Evolutionary conservation across 257 asterid genomes (phyloP), one percentile per base, ranked within the genome.

Genomic region (Plantago elongata): DNA sequence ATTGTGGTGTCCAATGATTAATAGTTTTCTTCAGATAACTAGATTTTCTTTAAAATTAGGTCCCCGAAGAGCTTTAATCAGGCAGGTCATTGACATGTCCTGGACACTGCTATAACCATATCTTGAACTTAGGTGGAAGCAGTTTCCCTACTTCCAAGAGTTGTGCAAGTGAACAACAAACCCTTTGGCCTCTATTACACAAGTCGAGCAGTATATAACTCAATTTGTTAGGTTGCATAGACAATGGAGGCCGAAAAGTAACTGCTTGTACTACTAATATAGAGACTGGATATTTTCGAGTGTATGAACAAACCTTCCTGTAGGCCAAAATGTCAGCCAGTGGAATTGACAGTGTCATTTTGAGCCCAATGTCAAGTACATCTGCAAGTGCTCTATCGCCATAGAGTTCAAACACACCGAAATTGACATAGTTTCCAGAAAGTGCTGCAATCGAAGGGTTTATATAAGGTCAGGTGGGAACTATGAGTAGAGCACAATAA

Each of bases 371-470:
- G 75, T 89, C 97, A 70, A 89, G 91, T 50, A 91, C 97, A 87
- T 89, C 95, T 46, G 96, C 96, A 68, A 93, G 99, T 64, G 99
- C 95, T 79, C 97, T 82, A 74, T 93, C 99, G 11, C 99, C 99
- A 72, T 93, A 93, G 51, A 93, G 92, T 76, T 93, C 99, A 66
- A 93, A 92, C 62, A 93, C 97, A 13, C 99, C 99, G 67, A 93
- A 93, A 78, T 93, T 93, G 83, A 87, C 95, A 75, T 93, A 93
- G 72, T 87, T 89, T 66, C 99, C 99, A 67, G 88, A 79, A 74
- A 93, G 91, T 48, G 96, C 99, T 93, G 89, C 57, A 62, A 71
- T 60, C 60, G 65, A 65, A 61, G 69, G 72, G 68, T 50, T 38
- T 50, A 2, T 22, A 22, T 30, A 60, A 44, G 57, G 45, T 54